A percentile compares a stretch with the other conserved stretches of the same genome.
These are phyloP conservation scores for Bipolaris cookei DNA, from an alignment of 2,329 filamentous ascomycete genomes.

Conservation along the genomic window DNA sequence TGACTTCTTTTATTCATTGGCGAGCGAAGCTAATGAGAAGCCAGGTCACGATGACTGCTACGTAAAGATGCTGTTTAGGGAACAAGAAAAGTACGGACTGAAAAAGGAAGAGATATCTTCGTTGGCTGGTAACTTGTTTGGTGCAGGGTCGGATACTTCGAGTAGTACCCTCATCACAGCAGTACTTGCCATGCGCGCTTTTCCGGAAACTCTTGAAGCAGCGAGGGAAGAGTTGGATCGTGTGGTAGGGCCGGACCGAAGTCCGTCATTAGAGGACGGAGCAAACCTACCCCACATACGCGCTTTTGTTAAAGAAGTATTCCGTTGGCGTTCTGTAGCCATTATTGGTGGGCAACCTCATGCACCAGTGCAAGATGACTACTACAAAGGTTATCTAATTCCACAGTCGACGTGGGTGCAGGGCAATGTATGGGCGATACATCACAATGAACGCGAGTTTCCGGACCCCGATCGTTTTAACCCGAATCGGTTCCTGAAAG, in stretches of 20 bases:
- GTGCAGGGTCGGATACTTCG: conserved; percentile 45
- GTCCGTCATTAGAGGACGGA: conserved; percentile 46
- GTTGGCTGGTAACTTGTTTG: conserved; percentile 42
- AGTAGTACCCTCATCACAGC: conserved; percentile 46
- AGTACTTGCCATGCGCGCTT: conserved; percentile 44
- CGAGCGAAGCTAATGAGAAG: conserved; percentile 38
- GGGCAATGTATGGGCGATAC: conserved; percentile 53
- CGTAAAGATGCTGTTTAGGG: conserved; percentile 53
- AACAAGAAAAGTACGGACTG: conserved; percentile 38
- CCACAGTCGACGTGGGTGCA: conserved; percentile 50
- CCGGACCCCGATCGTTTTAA: conserved; percentile 49
- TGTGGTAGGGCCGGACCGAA: conserved; percentile 40
- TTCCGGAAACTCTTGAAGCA: conserved; percentile 37
- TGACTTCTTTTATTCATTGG: conserved; percentile 47
- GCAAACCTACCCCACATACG: conserved; percentile 48
- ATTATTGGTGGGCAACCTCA: conserved; percentile 48
- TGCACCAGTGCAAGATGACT: conserved; percentile 44
- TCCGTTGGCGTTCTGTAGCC: conserved; percentile 45
- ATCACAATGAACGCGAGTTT: conserved; percentile 48
- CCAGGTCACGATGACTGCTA: conserved; percentile 44
- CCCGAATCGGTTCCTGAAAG: conserved; percentile 39
- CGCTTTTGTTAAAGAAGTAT: conserved; percentile 46
- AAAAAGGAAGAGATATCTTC: conserved; percentile 41
- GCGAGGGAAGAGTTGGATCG: conserved; percentile 46
- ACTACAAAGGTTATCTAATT: conserved; percentile 49